Conservation (phyloP, 257 asterid species). For the Orobanche coerulescens region DNA sequence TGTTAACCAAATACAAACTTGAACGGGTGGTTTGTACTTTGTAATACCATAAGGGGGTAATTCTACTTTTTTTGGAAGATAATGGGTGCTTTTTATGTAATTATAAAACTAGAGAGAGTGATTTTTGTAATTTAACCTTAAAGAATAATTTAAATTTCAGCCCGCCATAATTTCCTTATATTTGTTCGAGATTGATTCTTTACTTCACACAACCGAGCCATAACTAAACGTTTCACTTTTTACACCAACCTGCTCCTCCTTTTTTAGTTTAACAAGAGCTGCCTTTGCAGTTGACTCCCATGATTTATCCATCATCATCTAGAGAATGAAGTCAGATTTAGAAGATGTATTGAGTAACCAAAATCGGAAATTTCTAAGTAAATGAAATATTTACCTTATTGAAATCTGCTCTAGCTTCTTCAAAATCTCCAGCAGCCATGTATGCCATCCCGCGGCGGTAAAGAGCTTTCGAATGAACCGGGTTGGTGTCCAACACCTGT, state of each 20-base stretch:
- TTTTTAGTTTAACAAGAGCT: conserved; percentile 76
- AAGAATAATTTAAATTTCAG: background rate
- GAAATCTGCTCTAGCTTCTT: conserved; percentile 86
- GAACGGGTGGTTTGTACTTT: too few species aligned
- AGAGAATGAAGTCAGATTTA: conserved; percentile 13
- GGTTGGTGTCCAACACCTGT: conserved; percentile 86
- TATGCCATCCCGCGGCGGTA: conserved; percentile 97
- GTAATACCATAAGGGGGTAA: too few species aligned
- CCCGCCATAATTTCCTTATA: background rate
- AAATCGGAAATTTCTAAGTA: background rate
- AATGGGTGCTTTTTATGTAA: too few species aligned
- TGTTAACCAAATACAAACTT: too few species aligned
- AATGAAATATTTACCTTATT: conserved; percentile 45
- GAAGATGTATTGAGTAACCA: background rate
- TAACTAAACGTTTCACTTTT: background rate
- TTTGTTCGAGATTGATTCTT: background rate
- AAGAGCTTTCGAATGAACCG: conserved; percentile 82
- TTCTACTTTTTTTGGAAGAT: too few species aligned
- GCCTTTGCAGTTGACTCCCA: conserved; percentile 74
- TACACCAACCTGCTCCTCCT: conserved; percentile 78
- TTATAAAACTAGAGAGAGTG: background rate
- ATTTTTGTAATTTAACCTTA: background rate
- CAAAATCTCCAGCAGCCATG: conserved; percentile 77
- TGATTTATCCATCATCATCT: conserved; percentile 89
- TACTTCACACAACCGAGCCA: background rate